Evolutionary conservation across 2,329 filamentous ascomycete species (phyloP), one percentile per base, ranked within the genome.

Genomic region (Trichoderma guizhouense): DNA sequence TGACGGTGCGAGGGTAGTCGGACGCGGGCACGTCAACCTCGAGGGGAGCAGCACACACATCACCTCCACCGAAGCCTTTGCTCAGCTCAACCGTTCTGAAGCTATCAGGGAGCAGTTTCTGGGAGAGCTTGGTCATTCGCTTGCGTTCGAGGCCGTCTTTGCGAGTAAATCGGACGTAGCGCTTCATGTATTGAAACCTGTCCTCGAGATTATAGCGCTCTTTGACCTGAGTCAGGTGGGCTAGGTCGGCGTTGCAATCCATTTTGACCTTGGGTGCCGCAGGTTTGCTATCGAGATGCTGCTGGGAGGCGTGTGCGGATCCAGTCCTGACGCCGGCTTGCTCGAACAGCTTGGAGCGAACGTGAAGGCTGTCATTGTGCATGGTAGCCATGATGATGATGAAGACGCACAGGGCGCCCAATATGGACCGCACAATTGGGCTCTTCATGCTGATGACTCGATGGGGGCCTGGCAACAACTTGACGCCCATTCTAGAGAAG

Each of bases 171-270:
- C 84, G 84, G 28, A 89, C 80, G 75, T 89, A 87, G 70, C 87
- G 84, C 79, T 87, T 87, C 72, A 84, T 82, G 79, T 89, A 89
- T 74, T 89, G 84, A 74, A 89, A 86, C 51, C 82, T 82, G 53
- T 86, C 83, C 28, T 83, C 81, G 14, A 90, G 81, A 11, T 81
- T 79, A 75, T 86, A 86, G 73, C 82, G 84, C 30, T 84, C 76
- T 75, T 85, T 83, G 71, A 88, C 76, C 6, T 81, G 78, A 63
- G 79, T 79, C 71, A 89, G 82, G 67, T 84, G 82, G 14, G 82
- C 81, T 55, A 81, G 80, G 77, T 89, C 84, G 71, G 86, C 79
- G 73, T 82, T 81, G 79, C 87, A 89, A 75, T 86, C 81, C 83
- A 87, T 84, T 24, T 80, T 74, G 70, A 82, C 79, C 11, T 73